phyloP scores from a whole-genome alignment of 805 yeast genomes.

The Candida chilensis region DNA sequence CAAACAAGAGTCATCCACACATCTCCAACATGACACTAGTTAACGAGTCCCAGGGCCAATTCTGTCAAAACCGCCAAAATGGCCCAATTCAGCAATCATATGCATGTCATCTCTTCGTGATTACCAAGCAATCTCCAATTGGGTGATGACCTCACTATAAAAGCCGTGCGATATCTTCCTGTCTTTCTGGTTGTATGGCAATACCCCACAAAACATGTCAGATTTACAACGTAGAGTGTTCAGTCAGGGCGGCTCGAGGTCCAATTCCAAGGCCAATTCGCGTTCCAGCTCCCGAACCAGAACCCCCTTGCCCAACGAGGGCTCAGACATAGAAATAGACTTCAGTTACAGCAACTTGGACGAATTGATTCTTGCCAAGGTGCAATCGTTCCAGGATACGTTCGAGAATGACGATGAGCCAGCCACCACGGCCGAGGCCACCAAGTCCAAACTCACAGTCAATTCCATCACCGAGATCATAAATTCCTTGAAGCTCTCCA shows the following conservation, averaged over 20 bases:
- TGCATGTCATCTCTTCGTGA: too few species aligned
- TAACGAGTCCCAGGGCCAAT: too few species aligned
- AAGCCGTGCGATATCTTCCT: too few species aligned
- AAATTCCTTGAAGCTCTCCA: conserved; percentile 24
- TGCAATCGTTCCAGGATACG: not conserved
- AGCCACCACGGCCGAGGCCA: conserved; percentile 1
- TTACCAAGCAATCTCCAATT: too few species aligned
- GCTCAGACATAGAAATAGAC: not conserved
- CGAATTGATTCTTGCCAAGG: not conserved
- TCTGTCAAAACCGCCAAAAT: too few species aligned
- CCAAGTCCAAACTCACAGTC: too few species aligned
- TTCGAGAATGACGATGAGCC: conserved; percentile 3
- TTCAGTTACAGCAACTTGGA: not conserved
- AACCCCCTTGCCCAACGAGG: not conserved
- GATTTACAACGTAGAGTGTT: not conserved
- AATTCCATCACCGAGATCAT: conserved; percentile 34
- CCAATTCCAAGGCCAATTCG: not conserved
- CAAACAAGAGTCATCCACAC: too few species aligned
- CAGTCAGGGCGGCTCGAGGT: not conserved
- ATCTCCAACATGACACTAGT: too few species aligned
- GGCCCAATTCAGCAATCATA: too few species aligned
- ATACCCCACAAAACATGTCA: not conserved
- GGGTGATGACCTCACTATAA: too few species aligned
- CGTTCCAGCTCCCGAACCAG: not conserved
- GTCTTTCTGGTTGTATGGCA: too few species aligned